Conservation (phyloP, 257 asterid genomes). For the Solanum dulcamara region DNA sequence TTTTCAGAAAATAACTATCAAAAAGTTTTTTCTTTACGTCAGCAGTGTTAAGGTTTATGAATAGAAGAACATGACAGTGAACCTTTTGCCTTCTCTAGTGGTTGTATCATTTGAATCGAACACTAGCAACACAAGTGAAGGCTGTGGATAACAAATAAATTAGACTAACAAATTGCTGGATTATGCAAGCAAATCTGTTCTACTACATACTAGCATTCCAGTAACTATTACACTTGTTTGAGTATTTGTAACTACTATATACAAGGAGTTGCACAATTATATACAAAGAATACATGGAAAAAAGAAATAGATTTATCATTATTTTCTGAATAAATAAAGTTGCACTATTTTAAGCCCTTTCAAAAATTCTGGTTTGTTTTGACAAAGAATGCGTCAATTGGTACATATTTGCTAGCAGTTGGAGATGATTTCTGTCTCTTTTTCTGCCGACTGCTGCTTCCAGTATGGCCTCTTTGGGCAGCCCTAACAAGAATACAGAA, state of each 20-base stretch:
- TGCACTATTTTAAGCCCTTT: background rate
- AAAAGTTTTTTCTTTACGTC: no score
- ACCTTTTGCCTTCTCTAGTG: background rate
- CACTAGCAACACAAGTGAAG: background rate
- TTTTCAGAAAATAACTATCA: background rate
- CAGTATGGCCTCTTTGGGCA: conserved; percentile 19
- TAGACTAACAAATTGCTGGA: background rate
- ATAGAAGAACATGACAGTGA: background rate
- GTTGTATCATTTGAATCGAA: background rate
- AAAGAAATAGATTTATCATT: background rate
- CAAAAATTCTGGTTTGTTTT: conserved; percentile 42
- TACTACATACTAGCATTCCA: background rate
- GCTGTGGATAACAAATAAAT: background rate
- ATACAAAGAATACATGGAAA: background rate
- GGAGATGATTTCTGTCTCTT: conserved; percentile 61
- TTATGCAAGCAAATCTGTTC: background rate
- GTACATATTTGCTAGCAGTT: conserved; percentile 45
- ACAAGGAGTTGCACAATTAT: background rate
- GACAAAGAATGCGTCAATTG: conserved; percentile 63
- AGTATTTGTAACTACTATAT: background rate
- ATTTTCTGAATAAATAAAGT: background rate
- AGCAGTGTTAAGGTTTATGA: no score
- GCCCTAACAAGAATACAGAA: conserved; percentile 20
- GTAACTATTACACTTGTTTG: background rate
- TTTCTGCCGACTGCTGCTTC: conserved; percentile 23